These are phyloP conservation scores for Colletotrichum destructivum DNA, from an alignment of 2,329 filamentous ascomycete species.

Conservation along the genomic window DNA sequence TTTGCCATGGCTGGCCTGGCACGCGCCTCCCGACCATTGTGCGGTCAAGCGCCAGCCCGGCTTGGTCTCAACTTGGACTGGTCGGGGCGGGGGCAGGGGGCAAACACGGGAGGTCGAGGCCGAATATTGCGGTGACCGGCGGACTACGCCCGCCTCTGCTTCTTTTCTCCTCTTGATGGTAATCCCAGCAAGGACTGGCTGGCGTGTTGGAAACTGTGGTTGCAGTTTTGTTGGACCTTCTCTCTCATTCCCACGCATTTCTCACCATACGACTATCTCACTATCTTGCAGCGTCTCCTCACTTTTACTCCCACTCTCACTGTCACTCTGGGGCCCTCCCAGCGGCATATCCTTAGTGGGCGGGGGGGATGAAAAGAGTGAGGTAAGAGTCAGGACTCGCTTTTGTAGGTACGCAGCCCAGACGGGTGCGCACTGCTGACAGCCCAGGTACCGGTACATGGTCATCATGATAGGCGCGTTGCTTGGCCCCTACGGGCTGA, in stretches of 20 bases:
- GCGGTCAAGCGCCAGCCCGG: constrained; percentile 40
- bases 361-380: not conserved
- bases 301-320: not conserved
- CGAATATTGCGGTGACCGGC: constrained; percentile 33
- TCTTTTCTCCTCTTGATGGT: not conserved
- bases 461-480: not conserved
- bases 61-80: constrained; percentile 42
- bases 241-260: not conserved
- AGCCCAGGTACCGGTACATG: constrained; percentile 31
- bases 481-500: not conserved
- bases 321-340: not conserved
- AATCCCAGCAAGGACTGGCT: not conserved
- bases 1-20: constrained; percentile 18
- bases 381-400: constrained; percentile 17
- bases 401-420: constrained; percentile 35
- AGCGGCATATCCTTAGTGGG: not conserved
- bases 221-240: not conserved
- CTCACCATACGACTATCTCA: not conserved
- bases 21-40: constrained; percentile 41
- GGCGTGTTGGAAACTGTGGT: not conserved
- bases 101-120: constrained; percentile 15
- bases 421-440: constrained; percentile 12
- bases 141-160: not conserved
- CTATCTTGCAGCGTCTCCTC: not conserved
- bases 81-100: constrained; percentile 40